These are phyloP conservation scores for Quercus gilva DNA, from an alignment of 306 rosid species.

Conservation along the genomic window DNA sequence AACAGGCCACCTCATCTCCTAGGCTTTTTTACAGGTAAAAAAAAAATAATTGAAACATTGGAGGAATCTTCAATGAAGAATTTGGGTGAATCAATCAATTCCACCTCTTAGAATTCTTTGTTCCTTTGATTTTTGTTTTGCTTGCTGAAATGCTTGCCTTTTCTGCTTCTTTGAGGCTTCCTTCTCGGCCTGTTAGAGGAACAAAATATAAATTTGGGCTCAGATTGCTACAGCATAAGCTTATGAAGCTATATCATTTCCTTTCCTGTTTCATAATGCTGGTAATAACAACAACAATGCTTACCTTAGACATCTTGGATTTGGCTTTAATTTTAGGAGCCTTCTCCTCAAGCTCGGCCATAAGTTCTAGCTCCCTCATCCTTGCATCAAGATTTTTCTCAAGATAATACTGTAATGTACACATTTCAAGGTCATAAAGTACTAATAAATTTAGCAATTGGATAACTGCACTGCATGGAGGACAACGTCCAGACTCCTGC, in stretches of 20 bases:
- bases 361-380: conserved; percentile 74
- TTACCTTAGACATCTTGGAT: conserved; percentile 97
- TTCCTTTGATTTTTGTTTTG: conserved; percentile 82
- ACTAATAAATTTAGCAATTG: conserved; percentile 5
- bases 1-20: conserved; percentile 32
- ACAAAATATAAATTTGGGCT: not conserved
- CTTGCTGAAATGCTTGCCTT: conserved; percentile 87
- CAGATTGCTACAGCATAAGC: not conserved
- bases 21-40: conserved; percentile 17
- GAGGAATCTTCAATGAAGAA: conserved; percentile 1
- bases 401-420: conserved; percentile 66
- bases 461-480: not conserved
- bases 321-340: conserved; percentile 96
- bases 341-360: conserved; percentile 88
- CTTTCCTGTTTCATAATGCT: not conserved
- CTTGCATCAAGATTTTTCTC: conserved; percentile 95
- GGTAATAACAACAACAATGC: not conserved
- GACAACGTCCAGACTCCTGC: not conserved
- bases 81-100: conserved; percentile 41
- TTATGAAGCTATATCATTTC: not conserved
- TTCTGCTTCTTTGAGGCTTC: conserved; percentile 91
- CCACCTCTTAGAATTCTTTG: conserved; percentile 88
- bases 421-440: conserved; percentile 28
- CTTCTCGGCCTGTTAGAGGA: conserved; percentile 73
- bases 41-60: not conserved